Evolutionary conservation across 306 rosid species (phyloP).

Genomic region (Alnus rubra): DNA sequence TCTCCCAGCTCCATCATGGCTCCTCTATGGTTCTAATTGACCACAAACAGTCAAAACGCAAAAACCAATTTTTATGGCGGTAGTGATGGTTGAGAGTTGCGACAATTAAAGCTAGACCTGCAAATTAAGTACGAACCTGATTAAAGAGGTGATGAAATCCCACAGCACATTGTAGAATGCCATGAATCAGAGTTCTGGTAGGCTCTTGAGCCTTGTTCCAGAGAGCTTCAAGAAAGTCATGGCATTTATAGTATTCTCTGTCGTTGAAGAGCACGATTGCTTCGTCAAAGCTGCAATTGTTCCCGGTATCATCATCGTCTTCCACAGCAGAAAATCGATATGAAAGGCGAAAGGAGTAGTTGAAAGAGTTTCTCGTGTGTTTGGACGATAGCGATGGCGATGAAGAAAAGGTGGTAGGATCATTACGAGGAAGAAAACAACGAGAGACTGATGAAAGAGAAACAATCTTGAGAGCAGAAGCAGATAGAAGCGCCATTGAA

Average conservation of each 20-base stretch:
- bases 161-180: constrained; percentile 85
- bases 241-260: constrained; percentile 74
- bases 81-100: not conserved
- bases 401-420: not conserved
- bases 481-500: not conserved
- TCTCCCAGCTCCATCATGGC: constrained; percentile 98
- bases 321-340: constrained; percentile 33
- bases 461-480: not conserved
- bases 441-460: not conserved
- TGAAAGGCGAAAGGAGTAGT: constrained; percentile 15
- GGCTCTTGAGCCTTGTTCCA: constrained; percentile 87
- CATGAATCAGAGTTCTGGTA: constrained; percentile 77
- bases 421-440: not conserved
- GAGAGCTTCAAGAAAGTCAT: constrained; percentile 73
- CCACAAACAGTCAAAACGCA: constrained; percentile 9
- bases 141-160: constrained; percentile 89
- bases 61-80: not conserved
- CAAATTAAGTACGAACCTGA: constrained; percentile 45
- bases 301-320: constrained; percentile 29
- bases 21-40: constrained; percentile 76
- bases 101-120: not conserved
- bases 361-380: not conserved
- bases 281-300: constrained; percentile 54
- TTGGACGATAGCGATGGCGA: not conserved
- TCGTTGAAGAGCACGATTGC: constrained; percentile 65